Conservation (phyloP, 148 eudicot species). For the Rhododendron griersonianum region DNA sequence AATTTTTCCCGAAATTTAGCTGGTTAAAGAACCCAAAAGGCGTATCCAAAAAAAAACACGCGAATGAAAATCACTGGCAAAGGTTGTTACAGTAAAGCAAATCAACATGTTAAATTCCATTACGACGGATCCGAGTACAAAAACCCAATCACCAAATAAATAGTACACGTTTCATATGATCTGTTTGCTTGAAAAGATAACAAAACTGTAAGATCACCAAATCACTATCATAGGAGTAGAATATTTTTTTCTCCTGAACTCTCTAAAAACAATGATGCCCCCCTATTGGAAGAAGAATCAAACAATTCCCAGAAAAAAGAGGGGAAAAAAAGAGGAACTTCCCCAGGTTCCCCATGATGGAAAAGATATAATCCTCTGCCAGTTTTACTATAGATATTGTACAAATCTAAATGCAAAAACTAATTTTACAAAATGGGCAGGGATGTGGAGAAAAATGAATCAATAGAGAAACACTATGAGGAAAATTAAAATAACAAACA, state of each 20-base stretch:
- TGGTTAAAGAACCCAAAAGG: too few species aligned
- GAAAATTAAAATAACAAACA: background rate
- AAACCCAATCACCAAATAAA: background rate
- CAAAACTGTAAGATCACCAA: slow-evolving; percentile 8
- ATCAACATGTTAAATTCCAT: background rate
- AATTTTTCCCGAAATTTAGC: background rate
- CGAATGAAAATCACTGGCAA: background rate
- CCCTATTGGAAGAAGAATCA: slow-evolving; percentile 17
- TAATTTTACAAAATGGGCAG: slow-evolving; percentile 16
- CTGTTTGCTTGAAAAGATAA: background rate
- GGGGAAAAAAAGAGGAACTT: background rate
- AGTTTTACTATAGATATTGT: slow-evolving; percentile 11
- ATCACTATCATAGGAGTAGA: background rate
- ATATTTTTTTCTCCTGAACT: background rate
- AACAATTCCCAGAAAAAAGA: background rate
- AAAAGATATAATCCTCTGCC: slow-evolving; percentile 11
- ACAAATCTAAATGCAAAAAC: slow-evolving; percentile 11
- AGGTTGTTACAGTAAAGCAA: background rate
- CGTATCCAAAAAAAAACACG: background rate
- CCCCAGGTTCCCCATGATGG: background rate
- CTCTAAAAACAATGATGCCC: slow-evolving; percentile 34
- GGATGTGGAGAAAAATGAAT: slow-evolving; percentile 7
- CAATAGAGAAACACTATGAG: slow-evolving; percentile 1
- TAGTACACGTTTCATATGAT: background rate
- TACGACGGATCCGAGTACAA: background rate